These are phyloP conservation scores for Magnaporthales sp. DNA, from an alignment of 2,329 filamentous ascomycete species.

Conservation along the genomic window DNA sequence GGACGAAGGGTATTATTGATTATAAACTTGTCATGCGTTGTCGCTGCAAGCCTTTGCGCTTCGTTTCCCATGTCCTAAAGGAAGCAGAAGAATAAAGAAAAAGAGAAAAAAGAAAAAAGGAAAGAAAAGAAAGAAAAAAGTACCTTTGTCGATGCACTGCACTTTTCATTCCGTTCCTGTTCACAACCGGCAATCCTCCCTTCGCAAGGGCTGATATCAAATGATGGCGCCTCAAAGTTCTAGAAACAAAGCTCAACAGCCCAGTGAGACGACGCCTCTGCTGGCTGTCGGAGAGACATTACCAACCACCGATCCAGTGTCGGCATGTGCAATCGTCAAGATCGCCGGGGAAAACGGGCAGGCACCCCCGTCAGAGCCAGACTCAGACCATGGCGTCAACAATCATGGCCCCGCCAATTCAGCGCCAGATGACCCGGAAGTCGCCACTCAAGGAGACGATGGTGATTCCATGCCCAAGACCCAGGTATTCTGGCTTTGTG, in stretches of 20 bases:
- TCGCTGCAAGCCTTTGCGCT: too few species aligned
- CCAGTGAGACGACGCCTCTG: neutral
- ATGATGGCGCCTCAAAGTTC: neutral
- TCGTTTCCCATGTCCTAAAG: too few species aligned
- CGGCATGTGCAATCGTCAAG: neutral
- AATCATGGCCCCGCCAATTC: neutral
- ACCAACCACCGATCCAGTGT: neutral
- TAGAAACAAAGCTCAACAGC: neutral
- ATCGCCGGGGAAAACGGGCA: neutral
- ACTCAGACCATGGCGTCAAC: neutral
- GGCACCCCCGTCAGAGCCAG: neutral
- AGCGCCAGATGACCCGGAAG: neutral
- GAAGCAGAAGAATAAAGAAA: too few species aligned
- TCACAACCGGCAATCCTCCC: too few species aligned
- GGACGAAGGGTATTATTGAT: too few species aligned
- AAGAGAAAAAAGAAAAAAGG: too few species aligned
- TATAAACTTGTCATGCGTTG: too few species aligned
- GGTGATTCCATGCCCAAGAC: constrained; percentile 44
- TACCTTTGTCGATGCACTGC: too few species aligned
- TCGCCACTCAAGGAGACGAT: constrained; percentile 17
- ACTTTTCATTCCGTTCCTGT: too few species aligned
- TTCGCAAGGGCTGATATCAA: too few species aligned
- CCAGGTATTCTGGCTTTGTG: constrained; percentile 69
- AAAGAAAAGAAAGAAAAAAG: too few species aligned
- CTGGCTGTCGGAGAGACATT: neutral